phyloP scores from a whole-genome alignment of 805 yeast species.

The Grigorovia humatica region DNA sequence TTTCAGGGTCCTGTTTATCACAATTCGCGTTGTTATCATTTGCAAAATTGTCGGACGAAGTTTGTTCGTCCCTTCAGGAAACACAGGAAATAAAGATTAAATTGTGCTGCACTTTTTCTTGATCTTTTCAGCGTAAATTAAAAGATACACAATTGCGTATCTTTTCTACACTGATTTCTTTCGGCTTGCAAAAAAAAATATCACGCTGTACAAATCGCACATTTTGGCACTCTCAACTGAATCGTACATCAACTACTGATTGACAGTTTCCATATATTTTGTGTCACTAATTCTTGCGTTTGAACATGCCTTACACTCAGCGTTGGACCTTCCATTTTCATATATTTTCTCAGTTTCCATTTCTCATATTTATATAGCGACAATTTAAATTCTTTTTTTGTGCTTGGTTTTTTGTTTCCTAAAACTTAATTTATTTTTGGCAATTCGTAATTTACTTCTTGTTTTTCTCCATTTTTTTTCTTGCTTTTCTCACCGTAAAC shows the following conservation, averaged over 20 bases:
- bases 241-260: neutral
- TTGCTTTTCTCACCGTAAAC: no score
- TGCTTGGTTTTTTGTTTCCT: neutral
- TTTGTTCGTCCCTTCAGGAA: neutral
- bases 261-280: neutral
- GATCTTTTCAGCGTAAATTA: neutral
- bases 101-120: neutral
- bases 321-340: neutral
- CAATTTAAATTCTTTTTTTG: no score
- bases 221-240: neutral
- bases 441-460: neutral
- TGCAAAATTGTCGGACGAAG: no score
- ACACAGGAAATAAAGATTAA: no score
- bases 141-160: neutral
- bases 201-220: neutral
- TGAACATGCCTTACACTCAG: neutral
- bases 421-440: neutral
- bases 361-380: neutral
- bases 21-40: neutral
- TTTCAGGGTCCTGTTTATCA: neutral
- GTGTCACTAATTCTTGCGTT: neutral
- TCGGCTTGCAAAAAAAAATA: no score
- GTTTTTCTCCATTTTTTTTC: neutral
- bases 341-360: neutral
- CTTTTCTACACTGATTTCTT: neutral